Base-by-base conservation (phyloP, 352 stramenopile species). In the Elongisporangium undulatum region DNA sequence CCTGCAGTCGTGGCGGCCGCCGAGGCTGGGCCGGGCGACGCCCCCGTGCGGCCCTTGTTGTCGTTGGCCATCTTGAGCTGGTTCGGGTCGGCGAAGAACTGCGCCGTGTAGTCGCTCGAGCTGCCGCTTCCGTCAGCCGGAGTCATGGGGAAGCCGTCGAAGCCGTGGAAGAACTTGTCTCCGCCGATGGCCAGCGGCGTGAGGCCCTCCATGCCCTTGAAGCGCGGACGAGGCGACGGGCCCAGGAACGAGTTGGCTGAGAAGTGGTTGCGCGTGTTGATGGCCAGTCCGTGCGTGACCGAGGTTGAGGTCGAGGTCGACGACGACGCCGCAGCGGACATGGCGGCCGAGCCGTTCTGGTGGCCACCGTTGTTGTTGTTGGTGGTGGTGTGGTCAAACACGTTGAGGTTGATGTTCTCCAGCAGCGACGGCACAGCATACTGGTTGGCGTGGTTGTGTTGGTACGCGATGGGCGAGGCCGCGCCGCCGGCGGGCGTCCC, bases 11-110 rank as follows among this genome's bases (percentile, higher is more conserved):
- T 62, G 49, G 68, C 65, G 0, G 59, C 66, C 21, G 68, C 66
- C 34, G 72, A 65, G 16, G 64, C 69, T 1, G 68, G 72, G 17
- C 20, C 49, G 12, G 49, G 20, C 49, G 49, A 53, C 5, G 45
- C 52, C 24, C 39, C 53, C 39, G 54, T 64, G 23, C 19, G 20
- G 29, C 62, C 66, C 62, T 77, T 77, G 58, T 71, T 67, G 45
- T 63, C 61, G 53, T 64, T 66, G 48, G 71, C 68, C 10, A 23
- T 57, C 59, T 83, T 87, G 70, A 79, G 69, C 59, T 67, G 70
- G 61, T 79, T 83, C 51, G 61, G 65, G 55, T 85, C 79, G 12
- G 77, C 79, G 58, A 89, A 89, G 63, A 89, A 89, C 61, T 89
- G 79, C 38, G 79, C 76, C 49, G 79, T 74, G 61, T 89, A 89